These are phyloP conservation scores for Tagetes erecta DNA, from an alignment of 129 eudicot species.

Conservation along the genomic window DNA sequence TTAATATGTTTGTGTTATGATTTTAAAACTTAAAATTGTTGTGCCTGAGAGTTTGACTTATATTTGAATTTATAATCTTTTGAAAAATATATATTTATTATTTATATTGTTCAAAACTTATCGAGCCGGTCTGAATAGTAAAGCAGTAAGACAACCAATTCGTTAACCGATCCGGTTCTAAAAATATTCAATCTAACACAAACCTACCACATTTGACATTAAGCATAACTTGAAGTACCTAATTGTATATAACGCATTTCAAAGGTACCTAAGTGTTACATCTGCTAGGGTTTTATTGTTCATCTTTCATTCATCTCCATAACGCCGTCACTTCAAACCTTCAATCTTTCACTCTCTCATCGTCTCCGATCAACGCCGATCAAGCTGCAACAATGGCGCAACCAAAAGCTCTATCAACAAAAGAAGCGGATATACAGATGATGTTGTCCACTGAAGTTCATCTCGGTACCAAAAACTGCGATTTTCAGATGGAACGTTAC, in stretches of 20 bases:
- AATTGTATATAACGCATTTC: background rate
- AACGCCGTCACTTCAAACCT: constrained; percentile 6
- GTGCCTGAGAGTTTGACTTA: too few species aligned
- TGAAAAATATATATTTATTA: too few species aligned
- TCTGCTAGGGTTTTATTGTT: constrained; percentile 18
- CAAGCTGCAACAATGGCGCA: constrained; percentile 25
- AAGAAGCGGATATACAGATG: constrained; percentile 53
- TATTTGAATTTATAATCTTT: too few species aligned
- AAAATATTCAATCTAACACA: too few species aligned
- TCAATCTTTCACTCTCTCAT: background rate
- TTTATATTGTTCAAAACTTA: too few species aligned
- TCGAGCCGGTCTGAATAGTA: too few species aligned
- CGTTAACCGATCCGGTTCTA: too few species aligned
- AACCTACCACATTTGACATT: background rate
- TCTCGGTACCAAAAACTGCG: constrained; percentile 35
- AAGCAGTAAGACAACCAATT: too few species aligned
- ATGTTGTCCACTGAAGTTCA: constrained; percentile 34
- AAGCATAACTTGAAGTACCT: background rate
- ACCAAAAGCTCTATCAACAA: constrained; percentile 23
- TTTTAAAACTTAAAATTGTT: too few species aligned
- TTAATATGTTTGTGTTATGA: too few species aligned
- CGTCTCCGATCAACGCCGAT: background rate
- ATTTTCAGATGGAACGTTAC: constrained; percentile 36
- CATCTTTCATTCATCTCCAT: background rate
- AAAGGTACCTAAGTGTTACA: background rate